These are phyloP conservation scores for Calendula officinalis DNA, from an alignment of 129 eudicot species.

Conservation along the genomic window DNA sequence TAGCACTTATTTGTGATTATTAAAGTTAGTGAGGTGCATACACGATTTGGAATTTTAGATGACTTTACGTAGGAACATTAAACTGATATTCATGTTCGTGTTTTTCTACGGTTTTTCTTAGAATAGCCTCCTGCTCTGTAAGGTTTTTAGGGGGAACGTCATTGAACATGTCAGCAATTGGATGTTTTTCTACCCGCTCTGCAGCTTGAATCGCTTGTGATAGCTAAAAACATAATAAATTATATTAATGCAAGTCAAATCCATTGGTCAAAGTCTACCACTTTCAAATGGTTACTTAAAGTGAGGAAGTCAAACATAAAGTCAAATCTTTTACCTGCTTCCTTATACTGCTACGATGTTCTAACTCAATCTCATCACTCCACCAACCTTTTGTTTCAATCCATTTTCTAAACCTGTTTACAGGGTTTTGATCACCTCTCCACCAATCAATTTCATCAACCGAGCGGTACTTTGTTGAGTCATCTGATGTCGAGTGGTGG, in stretches of 20 bases:
- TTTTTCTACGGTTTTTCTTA: conserved; percentile 42
- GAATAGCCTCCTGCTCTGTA: conserved; percentile 49
- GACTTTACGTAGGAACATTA: conserved; percentile 27
- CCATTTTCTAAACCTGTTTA: conserved; percentile 69
- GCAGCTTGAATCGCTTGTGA: conserved; percentile 77
- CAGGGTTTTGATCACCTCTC: conserved; percentile 69
- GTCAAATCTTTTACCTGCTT: conserved; percentile 55
- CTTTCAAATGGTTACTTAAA: not conserved
- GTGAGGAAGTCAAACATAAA: conserved; percentile 2
- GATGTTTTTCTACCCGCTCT: conserved; percentile 59
- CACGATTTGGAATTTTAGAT: not conserved
- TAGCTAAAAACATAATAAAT: conserved; percentile 33
- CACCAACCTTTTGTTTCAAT: conserved; percentile 76
- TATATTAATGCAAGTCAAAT: conserved; percentile 1
- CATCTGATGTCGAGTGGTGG: conserved; percentile 95
- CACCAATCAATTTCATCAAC: conserved; percentile 75
- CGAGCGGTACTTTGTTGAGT: conserved; percentile 86
- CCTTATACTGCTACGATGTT: conserved; percentile 51
- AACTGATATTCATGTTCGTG: conserved; percentile 52
- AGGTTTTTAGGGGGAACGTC: conserved; percentile 72
- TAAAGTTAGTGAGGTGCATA: not conserved
- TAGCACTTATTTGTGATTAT: conserved; percentile 7
- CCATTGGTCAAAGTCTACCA: not conserved
- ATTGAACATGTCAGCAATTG: conserved; percentile 51
- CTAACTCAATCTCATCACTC: conserved; percentile 54